A percentile compares a stretch with the other conserved stretches of the same genome.
Conservation (phyloP, 495 filamentous ascomycete species). For the Cercophora scortea region DNA sequence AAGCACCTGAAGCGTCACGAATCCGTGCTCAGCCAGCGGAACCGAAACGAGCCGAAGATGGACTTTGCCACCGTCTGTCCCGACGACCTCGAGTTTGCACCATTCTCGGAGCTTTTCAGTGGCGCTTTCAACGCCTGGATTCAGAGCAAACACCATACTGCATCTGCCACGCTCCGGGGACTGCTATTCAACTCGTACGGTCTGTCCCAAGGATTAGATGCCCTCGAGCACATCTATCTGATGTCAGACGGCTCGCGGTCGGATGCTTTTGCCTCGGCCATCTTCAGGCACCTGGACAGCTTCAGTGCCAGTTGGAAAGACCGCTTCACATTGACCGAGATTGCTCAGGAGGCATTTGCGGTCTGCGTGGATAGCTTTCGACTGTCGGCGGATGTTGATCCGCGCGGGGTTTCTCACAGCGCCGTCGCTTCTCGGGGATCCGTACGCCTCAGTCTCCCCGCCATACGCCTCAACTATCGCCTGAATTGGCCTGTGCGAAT, state of each 20-base stretch:
- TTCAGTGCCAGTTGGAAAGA: conserved; percentile 67
- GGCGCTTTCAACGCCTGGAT: conserved; percentile 66
- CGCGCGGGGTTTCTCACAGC: conserved; percentile 20
- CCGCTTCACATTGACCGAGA: conserved; percentile 70
- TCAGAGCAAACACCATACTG: conserved; percentile 58
- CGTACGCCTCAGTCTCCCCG: conserved; percentile 42
- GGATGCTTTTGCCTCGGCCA: conserved; percentile 51
- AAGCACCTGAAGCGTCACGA: conserved; percentile 49
- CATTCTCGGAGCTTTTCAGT: conserved; percentile 69
- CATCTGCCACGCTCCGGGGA: conserved; percentile 53
- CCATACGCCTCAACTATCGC: conserved; percentile 51
- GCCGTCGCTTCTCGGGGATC: conserved; percentile 32
- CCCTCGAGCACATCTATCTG: conserved; percentile 64
- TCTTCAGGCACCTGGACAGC: conserved; percentile 74
- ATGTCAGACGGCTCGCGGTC: conserved; percentile 59
- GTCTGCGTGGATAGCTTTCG: conserved; percentile 48
- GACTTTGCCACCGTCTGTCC: conserved; percentile 50
- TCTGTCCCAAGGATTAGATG: conserved; percentile 56
- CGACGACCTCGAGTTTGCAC: conserved; percentile 41
- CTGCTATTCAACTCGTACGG: conserved; percentile 64
- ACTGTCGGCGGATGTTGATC: conserved; percentile 47
- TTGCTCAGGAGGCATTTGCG: conserved; percentile 63
- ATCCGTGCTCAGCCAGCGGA: conserved; percentile 7
- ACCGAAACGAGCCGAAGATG: conserved; percentile 32
- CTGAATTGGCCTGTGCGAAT: conserved; percentile 86